Evolutionary conservation across 441 rosid genomes (phyloP).

Genomic region (Hura crepitans): DNA sequence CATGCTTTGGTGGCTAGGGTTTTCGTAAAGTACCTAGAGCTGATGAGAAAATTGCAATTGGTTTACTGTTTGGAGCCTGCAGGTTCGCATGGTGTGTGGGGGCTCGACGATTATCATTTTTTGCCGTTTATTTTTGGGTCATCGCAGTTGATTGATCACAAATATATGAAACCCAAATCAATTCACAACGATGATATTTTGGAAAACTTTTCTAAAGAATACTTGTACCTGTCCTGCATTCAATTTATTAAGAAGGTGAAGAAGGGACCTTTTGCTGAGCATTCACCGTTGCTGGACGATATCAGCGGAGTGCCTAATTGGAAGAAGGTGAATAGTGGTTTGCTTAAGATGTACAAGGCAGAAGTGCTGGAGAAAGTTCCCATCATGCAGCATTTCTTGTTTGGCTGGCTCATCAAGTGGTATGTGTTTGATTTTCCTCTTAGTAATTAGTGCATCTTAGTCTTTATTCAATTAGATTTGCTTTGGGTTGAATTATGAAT

Average conservation of each 20-base stretch:
- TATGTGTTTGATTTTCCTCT: too few species aligned
- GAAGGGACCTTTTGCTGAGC: constrained; percentile 79
- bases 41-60: constrained; percentile 74
- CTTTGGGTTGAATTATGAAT: too few species aligned
- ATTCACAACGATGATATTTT: constrained; percentile 77
- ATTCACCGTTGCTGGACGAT: too few species aligned
- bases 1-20: constrained; percentile 65
- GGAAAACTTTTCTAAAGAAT: constrained; percentile 72
- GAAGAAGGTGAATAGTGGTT: too few species aligned
- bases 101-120: constrained; percentile 94
- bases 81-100: too few species aligned
- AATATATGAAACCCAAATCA: constrained; percentile 86
- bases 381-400: too few species aligned
- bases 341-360: too few species aligned
- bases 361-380: too few species aligned
- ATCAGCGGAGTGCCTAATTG: too few species aligned
- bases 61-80: constrained; percentile 78
- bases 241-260: constrained; percentile 77
- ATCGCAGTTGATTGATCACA: constrained; percentile 85
- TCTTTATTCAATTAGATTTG: too few species aligned
- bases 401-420: too few species aligned
- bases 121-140: constrained; percentile 85
- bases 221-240: constrained; percentile 74
- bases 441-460: too few species aligned
- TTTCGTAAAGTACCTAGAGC: constrained; percentile 63